These are phyloP conservation scores for Corynespora cassiicola DNA, from an alignment of 2,329 filamentous ascomycete genomes.

Conservation along the genomic window DNA sequence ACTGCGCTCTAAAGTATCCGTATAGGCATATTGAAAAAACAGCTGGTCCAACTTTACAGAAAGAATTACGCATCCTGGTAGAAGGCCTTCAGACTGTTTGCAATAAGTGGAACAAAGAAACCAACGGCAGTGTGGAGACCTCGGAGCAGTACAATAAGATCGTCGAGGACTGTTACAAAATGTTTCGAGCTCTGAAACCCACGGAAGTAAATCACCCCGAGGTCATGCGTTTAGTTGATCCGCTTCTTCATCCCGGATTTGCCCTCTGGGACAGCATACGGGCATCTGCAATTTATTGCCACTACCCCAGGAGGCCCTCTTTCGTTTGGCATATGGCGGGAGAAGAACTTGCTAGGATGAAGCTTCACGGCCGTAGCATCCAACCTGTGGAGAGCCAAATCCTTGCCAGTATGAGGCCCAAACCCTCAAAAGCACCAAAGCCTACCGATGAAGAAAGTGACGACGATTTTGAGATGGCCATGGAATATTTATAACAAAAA, in stretches of 20 bases:
- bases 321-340: conserved; percentile 52
- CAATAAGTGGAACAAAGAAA: conserved; percentile 3
- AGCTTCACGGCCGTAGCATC: conserved; percentile 26
- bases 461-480: conserved; percentile 22
- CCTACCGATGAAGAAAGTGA: conserved; percentile 22
- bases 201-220: conserved; percentile 10
- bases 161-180: conserved; percentile 24
- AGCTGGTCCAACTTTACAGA: conserved; percentile 7
- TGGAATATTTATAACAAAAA: conserved; percentile 2
- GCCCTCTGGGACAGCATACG: conserved; percentile 53
- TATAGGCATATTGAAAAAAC: conserved; percentile 5
- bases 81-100: conserved; percentile 1
- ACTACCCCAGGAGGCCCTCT: conserved; percentile 21
- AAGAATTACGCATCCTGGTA: conserved; percentile 14
- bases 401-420: conserved; percentile 39
- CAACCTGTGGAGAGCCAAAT: conserved; percentile 24
- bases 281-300: conserved; percentile 51
- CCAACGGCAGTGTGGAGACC: neutral
- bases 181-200: conserved; percentile 28
- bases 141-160: conserved; percentile 17
- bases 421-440: conserved; percentile 27
- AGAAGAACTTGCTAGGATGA: conserved; percentile 46
- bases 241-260: conserved; percentile 13
- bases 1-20: conserved; percentile 26
- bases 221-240: conserved; percentile 19